Base-by-base conservation (phyloP, 2,329 filamentous ascomycete species). In the Fusarium chaquense region DNA sequence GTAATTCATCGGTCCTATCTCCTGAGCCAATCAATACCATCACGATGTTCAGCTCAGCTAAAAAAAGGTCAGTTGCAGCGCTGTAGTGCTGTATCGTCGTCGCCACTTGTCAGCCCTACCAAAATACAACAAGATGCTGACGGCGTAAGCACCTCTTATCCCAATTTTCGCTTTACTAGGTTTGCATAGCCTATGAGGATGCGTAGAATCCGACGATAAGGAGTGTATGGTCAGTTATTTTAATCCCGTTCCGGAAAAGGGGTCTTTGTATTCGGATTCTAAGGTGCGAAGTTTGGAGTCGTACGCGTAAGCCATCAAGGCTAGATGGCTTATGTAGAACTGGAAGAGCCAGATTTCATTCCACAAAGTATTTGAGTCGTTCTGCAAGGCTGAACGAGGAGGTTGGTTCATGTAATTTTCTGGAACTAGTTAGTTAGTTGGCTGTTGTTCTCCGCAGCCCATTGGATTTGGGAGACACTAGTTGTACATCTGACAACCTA, bases 51-150 rank as follows among this genome's bases (percentile, higher is more conserved):
- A 32, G 32, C 26, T 53, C 24, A 26, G 24, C 24, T 7, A 26
- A 18, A 26, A 36, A n/a, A 33, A 12, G 7, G 22, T 18, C 11
- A 58, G 49, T 40, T 33, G 13, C 28, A 15, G 20, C 45, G 18
- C 26, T 53, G 60, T 46, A 9, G 33, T n/a, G 35, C 18, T 53
- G 22, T 10, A 12, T 9, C 8, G 20, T 9, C 20, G 36, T 47
- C 22, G 40, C n/a, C 12, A 24, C 22, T 16, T 33, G 47, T 62
- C 62, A 70, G 66, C 62, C 56, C 51, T 64, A 46, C 38, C 26
- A 26, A 6, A 38, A 20, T 36, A 11, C 30, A 46, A 24, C 20
- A 20, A 36, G 46, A 45, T 30, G 40, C 26, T 52, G 54, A 47
- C 60, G 8, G 35, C n/a, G 24, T 55, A 46, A 45, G 26, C 41